phyloP scores from a whole-genome alignment of 1,284 basidiomycete species.

The Ceratobasidium sp. region DNA sequence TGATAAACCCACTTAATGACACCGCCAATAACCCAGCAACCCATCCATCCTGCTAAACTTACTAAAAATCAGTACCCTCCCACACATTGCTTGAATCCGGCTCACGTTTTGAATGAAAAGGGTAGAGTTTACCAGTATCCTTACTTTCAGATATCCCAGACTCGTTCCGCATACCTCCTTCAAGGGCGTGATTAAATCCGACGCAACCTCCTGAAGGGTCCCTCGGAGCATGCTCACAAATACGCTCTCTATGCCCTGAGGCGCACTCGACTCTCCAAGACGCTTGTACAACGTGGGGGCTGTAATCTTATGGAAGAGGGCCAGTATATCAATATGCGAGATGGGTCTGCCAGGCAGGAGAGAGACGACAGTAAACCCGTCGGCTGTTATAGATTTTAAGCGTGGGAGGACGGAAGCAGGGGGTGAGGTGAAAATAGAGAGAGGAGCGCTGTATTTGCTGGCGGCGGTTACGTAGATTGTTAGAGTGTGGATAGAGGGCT shows the following conservation, averaged over 20 bases:
- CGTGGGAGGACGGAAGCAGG: neutral
- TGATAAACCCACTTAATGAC: constrained; percentile 5
- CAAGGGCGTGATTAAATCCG: constrained; percentile 20
- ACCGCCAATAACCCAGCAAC: constrained; percentile 16
- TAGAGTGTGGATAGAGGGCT: neutral
- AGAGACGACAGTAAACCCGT: constrained; percentile 18
- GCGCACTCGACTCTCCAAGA: constrained; percentile 19
- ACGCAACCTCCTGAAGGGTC: constrained; percentile 30
- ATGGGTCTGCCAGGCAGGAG: constrained; percentile 21
- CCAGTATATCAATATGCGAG: constrained; percentile 13
- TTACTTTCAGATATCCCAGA: constrained; percentile 5
- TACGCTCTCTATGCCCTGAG: constrained; percentile 13
- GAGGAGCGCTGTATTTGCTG: neutral
- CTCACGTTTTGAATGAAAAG: constrained; percentile 14
- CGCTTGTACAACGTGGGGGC: constrained; percentile 7
- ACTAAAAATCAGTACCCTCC: neutral
- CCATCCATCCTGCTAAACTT: neutral
- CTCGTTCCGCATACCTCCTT: constrained; percentile 10
- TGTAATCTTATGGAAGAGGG: constrained; percentile 12
- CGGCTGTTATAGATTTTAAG: constrained; percentile 5
- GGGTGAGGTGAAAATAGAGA: neutral
- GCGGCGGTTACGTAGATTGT: constrained; percentile 9
- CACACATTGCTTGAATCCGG: neutral
- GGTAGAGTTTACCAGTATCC: constrained; percentile 14
- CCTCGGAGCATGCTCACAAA: constrained; percentile 18